phyloP scores from a whole-genome alignment of 1,284 basidiomycete genomes.

The Pseudozyma sp. region DNA sequence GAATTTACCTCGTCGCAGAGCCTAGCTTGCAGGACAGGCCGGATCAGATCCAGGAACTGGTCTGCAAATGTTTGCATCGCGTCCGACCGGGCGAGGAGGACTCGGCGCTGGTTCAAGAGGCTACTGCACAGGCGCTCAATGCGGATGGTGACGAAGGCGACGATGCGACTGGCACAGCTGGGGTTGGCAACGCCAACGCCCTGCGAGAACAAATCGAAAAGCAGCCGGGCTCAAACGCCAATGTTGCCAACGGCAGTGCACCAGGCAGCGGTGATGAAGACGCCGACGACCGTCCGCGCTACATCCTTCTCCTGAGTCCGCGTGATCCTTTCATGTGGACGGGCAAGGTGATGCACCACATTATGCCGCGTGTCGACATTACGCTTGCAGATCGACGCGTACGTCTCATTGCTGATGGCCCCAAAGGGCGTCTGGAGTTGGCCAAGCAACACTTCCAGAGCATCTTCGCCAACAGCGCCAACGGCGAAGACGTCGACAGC shows the following conservation, averaged over 20 bases:
- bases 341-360: constrained; percentile 78
- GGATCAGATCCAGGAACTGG: constrained; percentile 81
- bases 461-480: constrained; percentile 43
- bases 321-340: constrained; percentile 92
- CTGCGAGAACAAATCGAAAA: constrained; percentile 43
- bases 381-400: constrained; percentile 64
- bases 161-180: constrained; percentile 18
- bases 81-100: constrained; percentile 53
- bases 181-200: constrained; percentile 22
- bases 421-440: constrained; percentile 78
- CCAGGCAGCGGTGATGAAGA: constrained; percentile 70
- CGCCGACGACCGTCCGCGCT: constrained; percentile 71
- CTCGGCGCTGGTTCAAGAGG: constrained; percentile 38
- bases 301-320: constrained; percentile 88
- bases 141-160: constrained; percentile 42
- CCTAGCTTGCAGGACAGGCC: constrained; percentile 84
- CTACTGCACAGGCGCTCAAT: constrained; percentile 34
- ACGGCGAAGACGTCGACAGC: constrained; percentile 51
- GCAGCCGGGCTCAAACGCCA: constrained; percentile 17
- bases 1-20: constrained; percentile 92
- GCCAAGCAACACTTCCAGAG: constrained; percentile 81
- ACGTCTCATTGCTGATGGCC: constrained; percentile 74
- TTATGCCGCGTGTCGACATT: constrained; percentile 61
- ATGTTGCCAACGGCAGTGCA: constrained; percentile 4
- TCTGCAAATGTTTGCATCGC: constrained; percentile 79